Conservation (phyloP, 306 rosid species). For the Trifolium repens region DNA sequence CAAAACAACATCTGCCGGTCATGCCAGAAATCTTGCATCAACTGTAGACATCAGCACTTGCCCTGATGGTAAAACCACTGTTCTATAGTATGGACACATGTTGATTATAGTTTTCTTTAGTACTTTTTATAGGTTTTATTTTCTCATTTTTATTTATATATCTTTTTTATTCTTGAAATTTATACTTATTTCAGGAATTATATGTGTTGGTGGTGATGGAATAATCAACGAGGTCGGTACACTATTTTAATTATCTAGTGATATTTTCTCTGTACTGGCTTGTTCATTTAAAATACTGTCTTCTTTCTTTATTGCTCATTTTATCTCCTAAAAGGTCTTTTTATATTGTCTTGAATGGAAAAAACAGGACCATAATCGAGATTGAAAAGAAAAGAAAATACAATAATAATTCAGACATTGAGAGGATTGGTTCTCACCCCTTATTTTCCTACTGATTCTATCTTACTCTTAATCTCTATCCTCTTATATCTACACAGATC, state of each 20-base stretch:
- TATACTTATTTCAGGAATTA: conserved; percentile 72
- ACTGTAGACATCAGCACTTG: conserved; percentile 88
- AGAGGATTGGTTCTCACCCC: conserved; percentile 15
- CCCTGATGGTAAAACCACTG: conserved; percentile 80
- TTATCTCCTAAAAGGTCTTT: conserved; percentile 29
- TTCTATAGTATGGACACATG: conserved; percentile 33
- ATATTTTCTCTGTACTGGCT: conserved; percentile 32
- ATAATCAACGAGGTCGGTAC: conserved; percentile 92
- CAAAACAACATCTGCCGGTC: conserved; percentile 93
- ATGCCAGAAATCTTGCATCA: conserved; percentile 88
- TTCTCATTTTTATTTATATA: conserved; percentile 18
- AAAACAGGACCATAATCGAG: background rate
- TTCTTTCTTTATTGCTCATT: conserved; percentile 16
- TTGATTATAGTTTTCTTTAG: conserved; percentile 35
- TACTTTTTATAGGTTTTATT: conserved; percentile 35
- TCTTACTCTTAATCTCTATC: background rate
- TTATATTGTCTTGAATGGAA: conserved; percentile 9
- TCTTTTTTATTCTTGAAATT: conserved; percentile 25
- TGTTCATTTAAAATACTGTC: conserved; percentile 18
- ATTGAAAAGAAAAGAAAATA: conserved; percentile 32
- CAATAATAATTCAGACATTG: background rate
- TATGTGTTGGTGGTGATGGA: conserved; percentile 99
- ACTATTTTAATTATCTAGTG: conserved; percentile 18
- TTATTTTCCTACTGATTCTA: conserved; percentile 13
- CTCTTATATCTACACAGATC: conserved; percentile 1